phyloP scores from a whole-genome alignment of 2,329 filamentous ascomycete genomes.

The Aureobasidium sp. region DNA sequence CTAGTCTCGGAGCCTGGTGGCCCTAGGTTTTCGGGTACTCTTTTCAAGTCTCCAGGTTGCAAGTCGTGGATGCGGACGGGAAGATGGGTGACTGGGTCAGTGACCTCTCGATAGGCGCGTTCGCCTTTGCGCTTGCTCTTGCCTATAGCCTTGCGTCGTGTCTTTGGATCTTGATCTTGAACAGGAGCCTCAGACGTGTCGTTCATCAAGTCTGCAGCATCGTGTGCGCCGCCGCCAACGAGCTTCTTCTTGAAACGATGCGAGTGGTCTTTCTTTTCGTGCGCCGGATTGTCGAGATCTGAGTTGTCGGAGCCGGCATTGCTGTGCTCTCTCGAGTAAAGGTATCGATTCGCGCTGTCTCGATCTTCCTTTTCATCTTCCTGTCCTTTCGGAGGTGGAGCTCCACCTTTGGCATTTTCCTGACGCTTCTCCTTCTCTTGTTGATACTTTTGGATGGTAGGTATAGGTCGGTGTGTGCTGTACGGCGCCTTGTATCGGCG shows the following conservation, averaged over 20 bases:
- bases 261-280: conserved; percentile 10
- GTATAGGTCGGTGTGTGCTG: conserved; percentile 35
- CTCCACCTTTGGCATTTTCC: conserved; percentile 17
- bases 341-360: conserved; percentile 20
- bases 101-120: conserved; percentile 51
- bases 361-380: conserved; percentile 20
- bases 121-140: conserved; percentile 36
- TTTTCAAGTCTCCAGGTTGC: conserved; percentile 28
- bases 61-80: conserved; percentile 57
- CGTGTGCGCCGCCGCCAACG: conserved; percentile 14
- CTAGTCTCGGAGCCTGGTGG: conserved; percentile 28
- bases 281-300: conserved; percentile 13
- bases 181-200: conserved; percentile 38
- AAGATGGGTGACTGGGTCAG: conserved; percentile 64
- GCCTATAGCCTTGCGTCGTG: conserved; percentile 42
- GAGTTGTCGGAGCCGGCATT: conserved; percentile 13
- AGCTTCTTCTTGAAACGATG: conserved; percentile 14
- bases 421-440: conserved; percentile 36
- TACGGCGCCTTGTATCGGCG: conserved; percentile 34
- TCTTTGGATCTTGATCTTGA: conserved; percentile 31
- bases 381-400: conserved; percentile 14
- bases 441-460: conserved; percentile 38
- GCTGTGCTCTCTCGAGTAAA: conserved; percentile 17
- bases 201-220: conserved; percentile 21
- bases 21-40: conserved; percentile 33